Base-by-base conservation (phyloP, 805 yeast species). In the Brettanomyces bruxellensis region DNA sequence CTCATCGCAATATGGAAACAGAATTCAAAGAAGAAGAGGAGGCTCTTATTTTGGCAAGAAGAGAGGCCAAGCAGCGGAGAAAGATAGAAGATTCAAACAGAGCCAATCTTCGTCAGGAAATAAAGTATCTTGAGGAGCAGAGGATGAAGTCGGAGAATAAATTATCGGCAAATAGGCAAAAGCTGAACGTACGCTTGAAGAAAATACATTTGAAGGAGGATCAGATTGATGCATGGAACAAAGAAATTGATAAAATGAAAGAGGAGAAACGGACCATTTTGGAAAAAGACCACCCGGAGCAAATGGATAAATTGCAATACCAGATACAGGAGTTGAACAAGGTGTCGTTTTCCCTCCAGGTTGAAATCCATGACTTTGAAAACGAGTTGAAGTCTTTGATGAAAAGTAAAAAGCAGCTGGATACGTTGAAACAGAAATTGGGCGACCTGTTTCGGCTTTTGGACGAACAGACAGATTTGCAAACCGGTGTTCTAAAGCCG, bases 31-130 rank as follows among this genome's bases (percentile, higher is more conserved):
- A 72, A 25, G 71, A 69, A 45, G 71, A 69, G 43, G 45, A 50
- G 0, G 57, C 58, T 13, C 54, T 70, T 45, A 47, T 60, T 1
- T 56, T 62, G 14, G 68, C 67, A 25, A 58, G 69, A 39, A 62
- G 64, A 24, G 67, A 65, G 40, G 61, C 71, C 11, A 58, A 60
- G 42, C 68, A 68, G 44, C 63, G 75, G 36, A 65, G 67, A 50
- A 67, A 61, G 47, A 54, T 66, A 24, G 75, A 70, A 47, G 74
- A 70, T 50, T 59, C 60, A 12, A 69, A 67, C 52, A 61, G 73
- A 47, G 56, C 67, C 24, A 61, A 67, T 45, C 54, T 68, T 45
- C 64, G 68, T 40, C 66, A 64, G 40, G 75, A 71, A 46, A 67
- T 68, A 38, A 67, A 69, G 43, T 61, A 64, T 51, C 48, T 70